Evolutionary conservation across 768 basidiomycete genomes (phyloP).

Genomic region (Leucosporidium scottii): DNA sequence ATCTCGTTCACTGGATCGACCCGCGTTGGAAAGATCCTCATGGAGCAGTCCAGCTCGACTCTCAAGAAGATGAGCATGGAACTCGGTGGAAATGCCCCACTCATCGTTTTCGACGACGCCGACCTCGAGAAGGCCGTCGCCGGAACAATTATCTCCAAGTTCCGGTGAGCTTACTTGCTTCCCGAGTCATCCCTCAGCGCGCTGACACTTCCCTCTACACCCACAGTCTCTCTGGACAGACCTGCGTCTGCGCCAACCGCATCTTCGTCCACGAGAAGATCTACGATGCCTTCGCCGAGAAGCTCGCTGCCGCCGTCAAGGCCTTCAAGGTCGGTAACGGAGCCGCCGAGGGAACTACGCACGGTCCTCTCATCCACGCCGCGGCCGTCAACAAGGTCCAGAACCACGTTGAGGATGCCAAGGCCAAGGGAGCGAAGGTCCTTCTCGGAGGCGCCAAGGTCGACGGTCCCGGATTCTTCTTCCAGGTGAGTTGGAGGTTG

Average conservation of each 20-base stretch:
- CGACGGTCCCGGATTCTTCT: slow-evolving; percentile 41
- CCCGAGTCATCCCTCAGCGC: not conserved
- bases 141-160: slow-evolving; percentile 49
- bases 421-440: slow-evolving; percentile 72
- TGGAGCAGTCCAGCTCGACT: slow-evolving; percentile 38
- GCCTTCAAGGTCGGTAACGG: slow-evolving; percentile 68
- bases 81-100: slow-evolving; percentile 87
- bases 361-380: slow-evolving; percentile 85
- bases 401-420: slow-evolving; percentile 77
- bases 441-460: slow-evolving; percentile 76
- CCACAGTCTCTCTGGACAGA: slow-evolving; percentile 28
- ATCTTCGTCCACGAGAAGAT: slow-evolving; percentile 78
- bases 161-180: slow-evolving; percentile 30
- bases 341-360: slow-evolving; percentile 58
- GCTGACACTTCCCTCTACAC: not conserved
- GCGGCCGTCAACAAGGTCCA: slow-evolving; percentile 77
- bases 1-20: slow-evolving; percentile 49
- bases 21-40: slow-evolving; percentile 43
- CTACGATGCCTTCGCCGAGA: slow-evolving; percentile 85
- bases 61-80: slow-evolving; percentile 49
- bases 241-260: slow-evolving; percentile 67
- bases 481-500: slow-evolving; percentile 13
- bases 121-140: slow-evolving; percentile 84
- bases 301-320: slow-evolving; percentile 58
- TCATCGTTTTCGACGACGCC: slow-evolving; percentile 91